Conservation (phyloP, 495 filamentous ascomycete species). For the Rostrohypoxylon terebratum region DNA sequence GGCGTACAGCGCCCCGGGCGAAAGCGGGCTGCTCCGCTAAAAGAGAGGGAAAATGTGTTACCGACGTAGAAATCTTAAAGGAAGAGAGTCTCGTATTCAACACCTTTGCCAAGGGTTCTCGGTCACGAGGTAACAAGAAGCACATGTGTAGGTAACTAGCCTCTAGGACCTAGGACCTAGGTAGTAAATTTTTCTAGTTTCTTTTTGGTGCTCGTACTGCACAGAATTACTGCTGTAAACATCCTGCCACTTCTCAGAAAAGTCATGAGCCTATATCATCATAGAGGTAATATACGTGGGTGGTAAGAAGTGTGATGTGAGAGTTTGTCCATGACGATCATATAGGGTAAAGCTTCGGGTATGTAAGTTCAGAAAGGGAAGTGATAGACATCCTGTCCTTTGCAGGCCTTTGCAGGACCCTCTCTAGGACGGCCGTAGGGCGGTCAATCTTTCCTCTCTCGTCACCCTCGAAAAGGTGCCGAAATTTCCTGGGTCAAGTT, state of each 20-base stretch:
- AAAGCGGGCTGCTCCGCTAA: conserved; percentile 32
- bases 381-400: conserved; percentile 23
- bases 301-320: background rate
- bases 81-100: conserved; percentile 39
- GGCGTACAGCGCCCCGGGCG: conserved; percentile 6
- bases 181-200: conserved; percentile 5
- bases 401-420: background rate
- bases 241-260: background rate
- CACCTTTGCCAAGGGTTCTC: conserved; percentile 16
- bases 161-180: too few species aligned
- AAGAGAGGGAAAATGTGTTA: conserved; percentile 20
- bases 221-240: background rate
- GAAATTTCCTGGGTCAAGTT: conserved; percentile 11
- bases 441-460: conserved; percentile 19
- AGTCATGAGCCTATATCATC: conserved; percentile 8
- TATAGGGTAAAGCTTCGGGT: conserved; percentile 36
- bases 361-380: conserved; percentile 24
- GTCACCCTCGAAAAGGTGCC: conserved; percentile 21
- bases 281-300: background rate
- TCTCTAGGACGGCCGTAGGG: conserved; percentile 30
- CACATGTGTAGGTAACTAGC: too few species aligned
- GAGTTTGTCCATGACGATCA: conserved; percentile 20
- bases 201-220: background rate
- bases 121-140: conserved; percentile 29
- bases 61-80: conserved; percentile 13